Base-by-base conservation (phyloP, 2,329 filamentous ascomycete genomes). In the Monosporascus sp. region DNA sequence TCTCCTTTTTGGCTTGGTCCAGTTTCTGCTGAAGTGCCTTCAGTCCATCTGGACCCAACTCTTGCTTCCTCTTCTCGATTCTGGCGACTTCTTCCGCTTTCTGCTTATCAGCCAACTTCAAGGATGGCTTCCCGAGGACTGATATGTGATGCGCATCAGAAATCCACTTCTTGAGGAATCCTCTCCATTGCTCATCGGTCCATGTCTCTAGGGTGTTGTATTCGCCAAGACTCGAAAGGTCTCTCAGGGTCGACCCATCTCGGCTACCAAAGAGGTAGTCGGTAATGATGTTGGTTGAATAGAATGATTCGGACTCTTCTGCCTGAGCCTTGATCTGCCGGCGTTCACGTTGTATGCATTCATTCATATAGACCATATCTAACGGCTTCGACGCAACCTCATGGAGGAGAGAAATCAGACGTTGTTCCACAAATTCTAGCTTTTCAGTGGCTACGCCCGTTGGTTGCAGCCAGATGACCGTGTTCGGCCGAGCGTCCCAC, bases 241-340 rank as follows among this genome's bases (percentile, higher is more conserved):
- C 78, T 47, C 74, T 79, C 53, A 93, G 74, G 0, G 85, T 90
- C 3, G 88, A 88, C 1, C 94, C 95, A 68, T 96, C 87, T 34
- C 91, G 83, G 49, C 85, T 84, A 27, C 93, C 94, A 66, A 94
- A 99, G 9, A 97, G 80, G 67, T 95, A 96, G 66, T 97, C 92
- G 16, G 87, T 88, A 64, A 97, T 96, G 56, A 97, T 87, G 56
- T 89, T 88, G 58, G 85, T 87, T 0, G 90, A 86, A 70, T 93
- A 96, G 59, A 91, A 90, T 22, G 85, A 83, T 51, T 90, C 85
- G 3, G 87, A 90, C 49, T 84, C 86, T 70, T 99, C 94, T 0
- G 90, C 89, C 44, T 87, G 83, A 61, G 90, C 93, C 67, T 91
- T 92, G 64, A 91, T 82, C 64, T 92, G 89, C 47, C 92, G 84